Percentiles rank a stretch among this genome's conserved stretches.
These are phyloP conservation scores for Elaeis oleifera DNA, from an alignment of 202 grass and related monocot species.

Conservation along the genomic window DNA sequence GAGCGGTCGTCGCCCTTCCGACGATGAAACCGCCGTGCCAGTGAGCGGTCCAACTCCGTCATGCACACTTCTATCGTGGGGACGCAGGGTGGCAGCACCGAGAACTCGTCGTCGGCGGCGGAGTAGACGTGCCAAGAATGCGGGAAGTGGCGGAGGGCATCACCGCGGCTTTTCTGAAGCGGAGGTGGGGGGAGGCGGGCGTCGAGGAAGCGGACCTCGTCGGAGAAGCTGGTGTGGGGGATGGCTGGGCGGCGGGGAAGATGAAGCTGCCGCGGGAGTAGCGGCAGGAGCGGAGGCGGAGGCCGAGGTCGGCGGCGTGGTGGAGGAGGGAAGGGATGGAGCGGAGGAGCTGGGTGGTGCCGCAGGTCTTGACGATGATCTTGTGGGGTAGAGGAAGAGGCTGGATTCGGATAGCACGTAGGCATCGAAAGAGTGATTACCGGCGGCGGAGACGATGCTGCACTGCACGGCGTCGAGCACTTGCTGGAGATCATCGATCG, in stretches of 20 bases:
- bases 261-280: slow-evolving; percentile 8
- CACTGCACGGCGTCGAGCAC: slow-evolving; percentile 5
- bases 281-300: background rate
- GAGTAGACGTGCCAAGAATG: slow-evolving; percentile 7
- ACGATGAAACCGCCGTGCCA: background rate
- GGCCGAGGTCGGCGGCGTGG: background rate
- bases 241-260: slow-evolving; percentile 4
- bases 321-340: slow-evolving; percentile 3
- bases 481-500: slow-evolving; percentile 7
- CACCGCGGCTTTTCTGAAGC: background rate
- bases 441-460: slow-evolving; percentile 4
- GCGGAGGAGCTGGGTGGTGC: slow-evolving; percentile 8
- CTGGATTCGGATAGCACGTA: slow-evolving; percentile 11
- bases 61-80: slow-evolving; percentile 10
- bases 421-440: background rate
- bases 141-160: background rate
- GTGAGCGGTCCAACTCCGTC: slow-evolving; percentile 1
- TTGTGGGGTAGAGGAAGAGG: slow-evolving; percentile 3
- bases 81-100: background rate
- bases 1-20: background rate
- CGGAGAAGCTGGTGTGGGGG: slow-evolving; percentile 8
- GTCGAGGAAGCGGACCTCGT: slow-evolving; percentile 3
- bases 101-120: background rate
- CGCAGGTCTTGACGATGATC: slow-evolving; percentile 16
- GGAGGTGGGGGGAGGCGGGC: background rate